Conservation (phyloP, 768 basidiomycete species). For the Termitomyces sp. region DNA sequence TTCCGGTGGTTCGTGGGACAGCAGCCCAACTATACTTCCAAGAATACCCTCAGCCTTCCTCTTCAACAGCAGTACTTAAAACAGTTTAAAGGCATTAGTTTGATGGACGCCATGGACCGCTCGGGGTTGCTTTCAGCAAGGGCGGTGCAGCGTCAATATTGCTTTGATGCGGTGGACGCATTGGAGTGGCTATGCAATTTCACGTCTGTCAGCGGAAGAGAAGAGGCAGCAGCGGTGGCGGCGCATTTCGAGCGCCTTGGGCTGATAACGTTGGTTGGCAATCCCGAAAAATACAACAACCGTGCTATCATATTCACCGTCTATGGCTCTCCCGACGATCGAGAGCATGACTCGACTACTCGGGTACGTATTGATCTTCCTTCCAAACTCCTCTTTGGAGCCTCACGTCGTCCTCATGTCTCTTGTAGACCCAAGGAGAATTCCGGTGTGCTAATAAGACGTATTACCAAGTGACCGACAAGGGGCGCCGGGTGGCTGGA, state of each 20-base stretch:
- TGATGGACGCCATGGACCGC: conserved; percentile 3
- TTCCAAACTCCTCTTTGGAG: too few species aligned
- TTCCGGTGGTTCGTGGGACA: conserved; percentile 71
- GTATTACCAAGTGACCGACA: conserved; percentile 12
- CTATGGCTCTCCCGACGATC: background rate
- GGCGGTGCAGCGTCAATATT: conserved; percentile 24
- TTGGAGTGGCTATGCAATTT: conserved; percentile 81
- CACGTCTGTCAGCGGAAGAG: conserved; percentile 70
- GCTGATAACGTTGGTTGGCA: conserved; percentile 60
- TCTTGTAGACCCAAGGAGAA: conserved; percentile 9
- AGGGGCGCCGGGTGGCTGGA: conserved; percentile 10
- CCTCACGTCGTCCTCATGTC: background rate
- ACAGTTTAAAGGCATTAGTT: conserved; percentile 5
- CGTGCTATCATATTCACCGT: conserved; percentile 69
- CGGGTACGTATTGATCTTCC: background rate
- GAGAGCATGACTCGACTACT: background rate
- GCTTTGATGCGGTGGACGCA: conserved; percentile 63
- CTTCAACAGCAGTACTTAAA: background rate
- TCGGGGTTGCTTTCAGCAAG: background rate
- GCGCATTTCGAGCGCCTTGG: conserved; percentile 79
- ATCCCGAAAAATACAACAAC: conserved; percentile 53
- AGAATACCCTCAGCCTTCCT: conserved; percentile 23
- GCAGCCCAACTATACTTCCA: conserved; percentile 53
- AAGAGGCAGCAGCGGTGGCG: conserved; percentile 76
- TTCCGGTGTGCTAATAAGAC: conserved; percentile 12